Evolutionary conservation across 257 asterid species (phyloP).

Genomic region (Solanum paucissectum): DNA sequence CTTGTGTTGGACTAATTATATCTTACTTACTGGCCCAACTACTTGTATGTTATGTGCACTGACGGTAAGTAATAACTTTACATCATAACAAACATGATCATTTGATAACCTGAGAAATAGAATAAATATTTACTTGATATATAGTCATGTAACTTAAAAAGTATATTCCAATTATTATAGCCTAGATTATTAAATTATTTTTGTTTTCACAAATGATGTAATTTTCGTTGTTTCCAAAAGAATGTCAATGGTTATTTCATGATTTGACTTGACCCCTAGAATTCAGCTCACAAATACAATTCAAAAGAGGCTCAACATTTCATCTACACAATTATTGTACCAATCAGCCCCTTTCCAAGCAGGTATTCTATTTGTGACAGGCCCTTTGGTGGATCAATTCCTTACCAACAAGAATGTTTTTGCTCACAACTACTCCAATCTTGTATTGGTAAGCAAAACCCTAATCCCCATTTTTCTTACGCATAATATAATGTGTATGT

Average conservation of each 20-base stretch:
- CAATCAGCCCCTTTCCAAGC: constrained; percentile 94
- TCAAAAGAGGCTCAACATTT: constrained; percentile 70
- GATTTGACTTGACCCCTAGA: background rate
- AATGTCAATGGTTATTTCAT: background rate
- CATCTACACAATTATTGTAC: constrained; percentile 71
- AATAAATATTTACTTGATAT: background rate
- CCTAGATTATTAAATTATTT: background rate
- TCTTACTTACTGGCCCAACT: background rate
- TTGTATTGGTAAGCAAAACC: constrained; percentile 41
- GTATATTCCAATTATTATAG: background rate
- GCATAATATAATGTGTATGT: background rate
- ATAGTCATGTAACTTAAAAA: background rate
- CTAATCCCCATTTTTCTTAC: background rate
- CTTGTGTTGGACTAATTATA: background rate
- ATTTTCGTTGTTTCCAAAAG: background rate
- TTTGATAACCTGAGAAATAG: background rate
- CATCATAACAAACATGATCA: background rate
- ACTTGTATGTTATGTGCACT: background rate
- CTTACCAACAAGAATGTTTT: constrained; percentile 68
- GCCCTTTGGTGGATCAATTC: constrained; percentile 69
- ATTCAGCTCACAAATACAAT: constrained; percentile 82
- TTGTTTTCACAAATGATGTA: background rate
- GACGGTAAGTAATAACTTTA: background rate
- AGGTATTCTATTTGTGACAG: constrained; percentile 58
- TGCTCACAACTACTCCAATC: constrained; percentile 50